A percentile compares a stretch with the other conserved stretches of the same genome.
These are phyloP conservation scores for Tanacetum coccineum DNA, from an alignment of 129 eudicot species.

Conservation along the genomic window DNA sequence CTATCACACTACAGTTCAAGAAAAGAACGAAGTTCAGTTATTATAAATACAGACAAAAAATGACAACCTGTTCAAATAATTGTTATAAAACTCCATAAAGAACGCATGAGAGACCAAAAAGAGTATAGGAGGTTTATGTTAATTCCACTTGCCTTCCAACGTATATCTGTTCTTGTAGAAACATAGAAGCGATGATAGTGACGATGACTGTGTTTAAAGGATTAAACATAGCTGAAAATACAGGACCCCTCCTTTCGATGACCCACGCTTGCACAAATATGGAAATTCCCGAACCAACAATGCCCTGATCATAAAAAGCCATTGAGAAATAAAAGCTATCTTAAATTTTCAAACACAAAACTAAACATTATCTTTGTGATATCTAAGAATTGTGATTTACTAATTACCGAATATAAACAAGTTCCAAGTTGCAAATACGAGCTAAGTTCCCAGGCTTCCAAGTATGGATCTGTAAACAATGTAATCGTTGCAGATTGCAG, in stretches of 20 bases:
- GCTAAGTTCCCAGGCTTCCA: slow-evolving; percentile 54
- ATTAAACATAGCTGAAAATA: slow-evolving; percentile 79
- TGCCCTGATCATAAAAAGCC: slow-evolving; percentile 37
- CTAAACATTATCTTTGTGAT: not conserved
- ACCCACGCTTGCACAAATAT: slow-evolving; percentile 88
- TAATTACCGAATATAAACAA: slow-evolving; percentile 54
- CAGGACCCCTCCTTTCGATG: slow-evolving; percentile 66
- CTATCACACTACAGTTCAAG: slow-evolving; percentile 38
- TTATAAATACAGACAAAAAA: not conserved
- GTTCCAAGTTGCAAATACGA: slow-evolving; percentile 49
- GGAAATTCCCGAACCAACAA: slow-evolving; percentile 52
- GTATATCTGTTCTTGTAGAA: slow-evolving; percentile 59
- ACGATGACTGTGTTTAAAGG: slow-evolving; percentile 69
- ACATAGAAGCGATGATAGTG: slow-evolving; percentile 51
- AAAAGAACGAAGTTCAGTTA: not conserved
- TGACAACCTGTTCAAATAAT: not conserved
- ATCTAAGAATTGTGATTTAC: not conserved
- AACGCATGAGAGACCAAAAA: not conserved
- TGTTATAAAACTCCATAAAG: not conserved
- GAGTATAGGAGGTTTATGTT: no score
- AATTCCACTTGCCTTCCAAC: slow-evolving; percentile 51
- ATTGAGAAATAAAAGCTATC: not conserved
- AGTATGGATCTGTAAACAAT: slow-evolving; percentile 44
- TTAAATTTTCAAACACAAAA: not conserved
- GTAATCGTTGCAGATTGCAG: slow-evolving; percentile 58